phyloP scores from a whole-genome alignment of 768 basidiomycete species.

The Suillus bovinus region DNA sequence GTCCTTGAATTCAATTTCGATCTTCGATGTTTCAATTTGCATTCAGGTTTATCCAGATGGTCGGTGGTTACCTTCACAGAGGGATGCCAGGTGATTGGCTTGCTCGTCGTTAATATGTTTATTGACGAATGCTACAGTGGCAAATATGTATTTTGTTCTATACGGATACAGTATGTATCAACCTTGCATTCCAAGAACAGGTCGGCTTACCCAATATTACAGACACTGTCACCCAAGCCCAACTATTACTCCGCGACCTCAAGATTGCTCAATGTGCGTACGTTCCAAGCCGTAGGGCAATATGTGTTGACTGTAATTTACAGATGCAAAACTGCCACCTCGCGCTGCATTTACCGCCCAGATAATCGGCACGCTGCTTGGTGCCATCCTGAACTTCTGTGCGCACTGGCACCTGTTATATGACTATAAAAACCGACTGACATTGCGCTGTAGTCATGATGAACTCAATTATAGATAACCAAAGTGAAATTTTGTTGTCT shows the following conservation, averaged over 20 bases:
- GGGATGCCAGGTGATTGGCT: slow-evolving; percentile 22
- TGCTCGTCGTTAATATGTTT: background rate
- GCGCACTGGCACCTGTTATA: slow-evolving; percentile 31
- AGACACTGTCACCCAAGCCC: slow-evolving; percentile 49
- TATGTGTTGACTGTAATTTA: background rate
- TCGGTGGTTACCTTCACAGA: slow-evolving; percentile 34
- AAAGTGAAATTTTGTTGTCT: slow-evolving; percentile 52
- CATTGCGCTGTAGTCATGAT: slow-evolving; percentile 52
- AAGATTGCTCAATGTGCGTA: slow-evolving; percentile 44
- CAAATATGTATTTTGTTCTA: slow-evolving; percentile 42
- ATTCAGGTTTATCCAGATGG: slow-evolving; percentile 47
- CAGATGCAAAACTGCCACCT: slow-evolving; percentile 64
- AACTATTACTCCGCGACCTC: slow-evolving; percentile 45
- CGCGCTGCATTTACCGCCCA: slow-evolving; percentile 66
- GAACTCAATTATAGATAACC: slow-evolving; percentile 42
- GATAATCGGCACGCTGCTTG: slow-evolving; percentile 64
- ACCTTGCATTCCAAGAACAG: background rate
- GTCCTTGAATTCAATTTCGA: background rate
- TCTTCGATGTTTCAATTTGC: background rate
- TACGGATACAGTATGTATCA: slow-evolving; percentile 41
- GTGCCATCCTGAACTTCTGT: slow-evolving; percentile 15
- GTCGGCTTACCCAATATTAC: background rate
- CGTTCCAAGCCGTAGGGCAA: background rate
- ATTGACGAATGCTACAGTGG: slow-evolving; percentile 15
- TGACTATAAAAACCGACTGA: background rate